Base-by-base conservation (phyloP, 768 basidiomycete genomes). In the Amanita fuliginea region DNA sequence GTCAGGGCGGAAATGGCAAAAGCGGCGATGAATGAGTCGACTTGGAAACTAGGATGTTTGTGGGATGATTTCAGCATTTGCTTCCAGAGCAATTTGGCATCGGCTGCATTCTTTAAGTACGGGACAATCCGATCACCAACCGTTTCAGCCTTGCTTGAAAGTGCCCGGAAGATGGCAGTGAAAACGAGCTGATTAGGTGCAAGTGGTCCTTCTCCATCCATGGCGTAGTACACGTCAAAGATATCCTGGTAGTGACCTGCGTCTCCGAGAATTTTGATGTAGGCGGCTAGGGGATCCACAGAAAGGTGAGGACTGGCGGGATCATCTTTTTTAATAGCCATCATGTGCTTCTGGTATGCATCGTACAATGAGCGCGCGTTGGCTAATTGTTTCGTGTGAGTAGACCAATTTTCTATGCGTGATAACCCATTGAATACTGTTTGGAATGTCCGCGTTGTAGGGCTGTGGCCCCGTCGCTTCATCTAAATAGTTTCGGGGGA, bases 381-480 rank as follows among this genome's bases (percentile, higher is more conserved):
- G 8, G 64, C 64, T 46, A 88, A 73, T 56, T 86, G 85, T 57
- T 81, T 80, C 16, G 75, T 58, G 57, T 76, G 70, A 18, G 54
- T 58, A 0, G 65, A 54, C 85, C 86, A 90, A 55, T 81, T 63
- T 13, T 79, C 70, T 24, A 88, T 76, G 24, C 70, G 70, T 2
- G 75, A 69, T 37, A 83, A 70, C 5, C 85, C 86, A 39, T 63
- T 72, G 61, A 92, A 72, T 63, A 91, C 67, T 19, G 83, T 86
- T 40, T 75, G 71, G 56, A 76, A 91, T 1, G 89, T 89, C 50
- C 78, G 66, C 6, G 71, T 62, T 39, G 73, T 81, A 21, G 90
- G 86, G 41, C 71, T 71, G 59, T 88, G 82, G 1, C 86, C 85
- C 39, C 90, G 77, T 30, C 87, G 76, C 64, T 88, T 91, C 87